These are phyloP conservation scores for Penicillium sp. DNA, from an alignment of 2,329 filamentous ascomycete genomes.

Conservation along the genomic window DNA sequence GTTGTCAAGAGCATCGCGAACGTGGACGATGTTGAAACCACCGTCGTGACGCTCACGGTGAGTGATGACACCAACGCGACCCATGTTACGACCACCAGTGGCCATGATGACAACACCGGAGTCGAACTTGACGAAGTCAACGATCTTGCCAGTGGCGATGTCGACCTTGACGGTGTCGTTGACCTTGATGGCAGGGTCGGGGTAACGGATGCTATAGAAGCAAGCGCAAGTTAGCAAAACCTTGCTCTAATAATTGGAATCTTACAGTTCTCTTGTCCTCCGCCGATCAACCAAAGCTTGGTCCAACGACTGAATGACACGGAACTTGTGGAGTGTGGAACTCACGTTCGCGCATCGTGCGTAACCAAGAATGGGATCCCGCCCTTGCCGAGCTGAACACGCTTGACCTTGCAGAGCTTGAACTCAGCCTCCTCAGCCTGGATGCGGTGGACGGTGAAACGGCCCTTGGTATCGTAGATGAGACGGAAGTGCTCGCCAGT, in stretches of 20 bases:
- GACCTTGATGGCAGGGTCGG: constrained; percentile 97
- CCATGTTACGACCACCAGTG: constrained; percentile 99
- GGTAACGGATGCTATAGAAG: constrained; percentile 86
- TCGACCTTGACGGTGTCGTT: constrained; percentile 99
- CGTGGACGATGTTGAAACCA: constrained; percentile 99
- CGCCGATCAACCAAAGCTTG: constrained; percentile 81
- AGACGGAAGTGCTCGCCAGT: constrained; percentile 99
- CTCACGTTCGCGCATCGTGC: constrained; percentile 99
- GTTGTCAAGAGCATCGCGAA: constrained; percentile 91
- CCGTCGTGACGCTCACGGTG: constrained; percentile 99
- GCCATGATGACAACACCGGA: constrained; percentile 97
- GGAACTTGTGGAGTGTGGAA: constrained; percentile 61
- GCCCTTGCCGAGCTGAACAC: constrained; percentile 97
- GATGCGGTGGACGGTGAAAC: constrained; percentile 99
- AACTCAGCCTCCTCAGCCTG: constrained; percentile 98
- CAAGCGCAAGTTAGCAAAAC: constrained; percentile 34
- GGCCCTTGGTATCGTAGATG: constrained; percentile 99
- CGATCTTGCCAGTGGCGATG: constrained; percentile 93
- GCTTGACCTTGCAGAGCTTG: constrained; percentile 99
- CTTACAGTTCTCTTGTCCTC: constrained; percentile 41
- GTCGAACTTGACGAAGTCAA: constrained; percentile 98
- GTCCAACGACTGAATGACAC: constrained; percentile 99
- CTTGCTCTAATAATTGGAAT: constrained; percentile 21
- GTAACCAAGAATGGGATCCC: constrained; percentile 99
- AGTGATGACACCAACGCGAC: constrained; percentile 99